A percentile compares a stretch with the other conserved stretches of the same genome.
Conservation (phyloP, 768 basidiomycete species). For the Russula brevipes region DNA sequence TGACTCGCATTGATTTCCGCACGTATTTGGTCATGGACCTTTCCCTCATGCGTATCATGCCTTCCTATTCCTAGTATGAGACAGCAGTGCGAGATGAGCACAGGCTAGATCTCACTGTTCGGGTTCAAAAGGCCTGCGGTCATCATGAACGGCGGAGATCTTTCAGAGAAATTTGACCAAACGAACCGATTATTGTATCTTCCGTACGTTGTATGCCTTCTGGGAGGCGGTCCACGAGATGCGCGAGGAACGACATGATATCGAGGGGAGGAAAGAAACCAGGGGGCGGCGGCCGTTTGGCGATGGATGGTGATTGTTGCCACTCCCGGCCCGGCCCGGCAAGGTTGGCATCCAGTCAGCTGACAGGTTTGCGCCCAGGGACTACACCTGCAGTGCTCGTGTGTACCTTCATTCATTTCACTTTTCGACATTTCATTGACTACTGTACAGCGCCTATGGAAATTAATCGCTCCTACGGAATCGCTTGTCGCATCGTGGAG, state of each 20-base stretch:
- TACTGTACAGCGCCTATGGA: no score
- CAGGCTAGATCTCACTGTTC: conserved; percentile 19
- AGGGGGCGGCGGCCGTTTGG: no score
- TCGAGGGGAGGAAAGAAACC: no score
- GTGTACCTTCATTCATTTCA: no score
- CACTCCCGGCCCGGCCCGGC: no score
- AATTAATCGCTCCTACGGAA: no score
- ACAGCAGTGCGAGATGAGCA: background rate
- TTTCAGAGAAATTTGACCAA: background rate
- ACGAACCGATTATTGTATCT: conserved; percentile 25
- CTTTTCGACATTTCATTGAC: no score
- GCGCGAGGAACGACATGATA: conserved; percentile 16
- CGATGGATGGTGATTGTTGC: no score
- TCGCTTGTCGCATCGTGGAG: no score
- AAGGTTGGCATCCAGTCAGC: no score
- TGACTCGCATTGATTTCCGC: conserved; percentile 72
- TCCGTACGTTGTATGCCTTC: conserved; percentile 27
- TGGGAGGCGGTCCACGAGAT: conserved; percentile 23
- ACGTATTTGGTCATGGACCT: conserved; percentile 62
- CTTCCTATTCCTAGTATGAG: conserved; percentile 37
- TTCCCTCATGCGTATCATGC: conserved; percentile 75
- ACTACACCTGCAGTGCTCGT: no score
- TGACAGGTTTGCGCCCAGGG: no score
- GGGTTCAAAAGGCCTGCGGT: conserved; percentile 22
- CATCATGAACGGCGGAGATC: background rate